phyloP scores from a whole-genome alignment of 305 asterid genomes.

The Ilex paraguariensis region DNA sequence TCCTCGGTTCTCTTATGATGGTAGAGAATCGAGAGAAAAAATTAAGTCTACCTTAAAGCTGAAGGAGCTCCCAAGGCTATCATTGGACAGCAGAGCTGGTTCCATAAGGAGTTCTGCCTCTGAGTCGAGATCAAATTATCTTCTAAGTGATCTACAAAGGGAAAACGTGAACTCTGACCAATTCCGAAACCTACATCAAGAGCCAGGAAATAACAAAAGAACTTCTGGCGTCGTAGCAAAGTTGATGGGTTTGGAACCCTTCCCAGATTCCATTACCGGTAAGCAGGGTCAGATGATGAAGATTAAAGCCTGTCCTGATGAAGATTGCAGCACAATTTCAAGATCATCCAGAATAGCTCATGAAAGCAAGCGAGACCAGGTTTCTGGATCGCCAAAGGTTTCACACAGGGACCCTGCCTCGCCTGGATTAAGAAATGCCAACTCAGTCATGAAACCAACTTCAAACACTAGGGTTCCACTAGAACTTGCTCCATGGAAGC shows the following conservation, averaged over 20 bases:
- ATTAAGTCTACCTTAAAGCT: constrained; percentile 41
- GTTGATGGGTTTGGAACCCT: constrained; percentile 87
- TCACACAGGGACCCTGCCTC: constrained; percentile 34
- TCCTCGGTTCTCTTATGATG: constrained; percentile 78
- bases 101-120: constrained; percentile 38
- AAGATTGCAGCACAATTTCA: constrained; percentile 19
- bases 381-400: constrained; percentile 23
- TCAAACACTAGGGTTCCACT: constrained; percentile 52
- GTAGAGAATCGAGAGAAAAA: constrained; percentile 62
- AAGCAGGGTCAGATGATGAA: constrained; percentile 32
- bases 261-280: constrained; percentile 40
- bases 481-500: constrained; percentile 88
- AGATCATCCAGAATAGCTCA: constrained; percentile 24
- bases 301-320: constrained; percentile 20
- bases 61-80: constrained; percentile 76
- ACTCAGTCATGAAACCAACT: constrained; percentile 31
- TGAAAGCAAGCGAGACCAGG: constrained; percentile 33
- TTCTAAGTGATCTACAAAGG: constrained; percentile 28
- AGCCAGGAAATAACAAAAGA: constrained; percentile 46
- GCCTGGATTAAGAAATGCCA: constrained; percentile 27
- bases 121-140: constrained; percentile 52
- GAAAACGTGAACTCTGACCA: constrained; percentile 30
- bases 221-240: constrained; percentile 70
- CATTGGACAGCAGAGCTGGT: constrained; percentile 75
- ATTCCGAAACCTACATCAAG: constrained; percentile 24